These are phyloP conservation scores for Camelina laxa DNA, from an alignment of 345 rosid species.

Conservation along the genomic window DNA sequence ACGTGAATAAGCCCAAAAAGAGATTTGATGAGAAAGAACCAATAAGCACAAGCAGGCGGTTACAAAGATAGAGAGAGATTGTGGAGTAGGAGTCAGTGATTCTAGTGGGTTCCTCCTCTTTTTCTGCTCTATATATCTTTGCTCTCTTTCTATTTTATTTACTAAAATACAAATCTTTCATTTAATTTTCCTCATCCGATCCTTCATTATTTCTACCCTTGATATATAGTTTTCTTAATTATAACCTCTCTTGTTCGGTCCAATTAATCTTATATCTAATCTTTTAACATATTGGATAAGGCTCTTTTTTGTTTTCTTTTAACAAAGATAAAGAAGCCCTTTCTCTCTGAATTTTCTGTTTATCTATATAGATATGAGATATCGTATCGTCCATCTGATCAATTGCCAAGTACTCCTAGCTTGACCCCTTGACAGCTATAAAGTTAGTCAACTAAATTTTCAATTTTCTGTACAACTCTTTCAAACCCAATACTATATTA, in stretches of 20 bases:
- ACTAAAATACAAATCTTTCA: constrained; percentile 40
- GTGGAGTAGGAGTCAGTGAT: constrained; percentile 79
- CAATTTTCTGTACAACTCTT: constrained; percentile 40
- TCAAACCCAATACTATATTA: constrained; percentile 15
- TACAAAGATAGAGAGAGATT: constrained; percentile 52
- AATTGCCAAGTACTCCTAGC: not conserved
- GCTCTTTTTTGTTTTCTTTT: not conserved
- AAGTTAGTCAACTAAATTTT: constrained; percentile 39
- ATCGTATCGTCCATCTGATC: not conserved
- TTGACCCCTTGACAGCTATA: not conserved
- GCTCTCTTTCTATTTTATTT: constrained; percentile 25
- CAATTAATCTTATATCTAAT: not conserved
- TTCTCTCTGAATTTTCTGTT: not conserved
- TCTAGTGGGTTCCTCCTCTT: constrained; percentile 74
- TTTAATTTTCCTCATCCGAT: constrained; percentile 13
- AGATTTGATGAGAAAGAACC: constrained; percentile 54
- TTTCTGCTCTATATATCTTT: constrained; percentile 41
- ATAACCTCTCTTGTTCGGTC: not conserved
- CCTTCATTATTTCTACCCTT: not conserved
- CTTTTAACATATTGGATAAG: not conserved
- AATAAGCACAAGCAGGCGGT: constrained; percentile 84
- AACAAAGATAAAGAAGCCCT: not conserved
- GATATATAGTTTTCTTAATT: constrained; percentile 1
- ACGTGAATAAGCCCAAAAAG: constrained; percentile 48
- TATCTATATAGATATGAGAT: not conserved